Conservation (phyloP, 352 stramenopile genomes). For the Plasmopara viticola region DNA sequence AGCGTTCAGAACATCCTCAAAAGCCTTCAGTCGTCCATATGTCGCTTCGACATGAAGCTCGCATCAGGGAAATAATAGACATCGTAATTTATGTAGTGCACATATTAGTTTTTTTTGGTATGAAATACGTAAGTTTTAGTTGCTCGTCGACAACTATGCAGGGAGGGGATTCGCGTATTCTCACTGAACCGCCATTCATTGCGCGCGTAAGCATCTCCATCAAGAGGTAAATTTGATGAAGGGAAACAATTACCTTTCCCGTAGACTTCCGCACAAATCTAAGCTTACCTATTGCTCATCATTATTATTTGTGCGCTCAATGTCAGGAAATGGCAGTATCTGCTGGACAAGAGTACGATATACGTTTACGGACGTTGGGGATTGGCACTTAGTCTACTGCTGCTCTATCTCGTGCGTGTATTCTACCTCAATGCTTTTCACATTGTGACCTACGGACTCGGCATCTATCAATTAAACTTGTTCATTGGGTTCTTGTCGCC, state of each 20-base stretch:
- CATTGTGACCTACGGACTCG: conserved; percentile 98
- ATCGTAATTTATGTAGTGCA: conserved; percentile 3
- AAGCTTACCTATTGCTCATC: neutral
- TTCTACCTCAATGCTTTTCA: conserved; percentile 93
- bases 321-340: conserved; percentile 93
- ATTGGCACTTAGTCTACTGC: conserved; percentile 77
- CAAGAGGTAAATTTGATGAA: conserved; percentile 42
- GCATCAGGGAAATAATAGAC: neutral
- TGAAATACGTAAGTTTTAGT: neutral
- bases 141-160: conserved; percentile 19
- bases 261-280: neutral
- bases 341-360: conserved; percentile 97
- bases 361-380: conserved; percentile 91
- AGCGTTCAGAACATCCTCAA: conserved; percentile 42
- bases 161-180: conserved; percentile 47
- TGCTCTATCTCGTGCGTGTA: conserved; percentile 91
- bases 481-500: conserved; percentile 99
- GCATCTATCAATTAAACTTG: conserved; percentile 99
- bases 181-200: conserved; percentile 76
- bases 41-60: conserved; percentile 30
- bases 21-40: conserved; percentile 34
- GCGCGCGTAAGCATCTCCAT: conserved; percentile 72
- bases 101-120: conserved; percentile 7
- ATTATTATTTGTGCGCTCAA: neutral
- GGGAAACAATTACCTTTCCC: neutral